Evolutionary conservation across 2,329 filamentous ascomycete genomes (phyloP).

Genomic region (Apiospora aurea): DNA sequence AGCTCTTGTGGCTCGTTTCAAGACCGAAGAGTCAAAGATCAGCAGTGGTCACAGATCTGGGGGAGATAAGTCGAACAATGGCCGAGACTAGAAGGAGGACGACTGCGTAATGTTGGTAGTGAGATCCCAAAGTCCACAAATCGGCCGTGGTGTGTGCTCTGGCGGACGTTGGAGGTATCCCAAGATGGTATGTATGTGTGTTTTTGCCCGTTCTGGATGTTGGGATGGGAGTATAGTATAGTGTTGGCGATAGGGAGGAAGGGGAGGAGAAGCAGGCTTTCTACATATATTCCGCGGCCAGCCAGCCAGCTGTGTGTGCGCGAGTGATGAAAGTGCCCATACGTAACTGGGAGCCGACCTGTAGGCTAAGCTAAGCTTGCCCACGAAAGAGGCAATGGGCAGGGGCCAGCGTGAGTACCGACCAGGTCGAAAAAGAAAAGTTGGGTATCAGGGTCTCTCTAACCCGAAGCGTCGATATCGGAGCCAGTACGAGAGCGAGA

Average conservation of each 20-base stretch:
- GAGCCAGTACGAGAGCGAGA: conserved; percentile 19
- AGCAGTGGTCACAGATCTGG: conserved; percentile 41
- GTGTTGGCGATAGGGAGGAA: conserved; percentile 18
- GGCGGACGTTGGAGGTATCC: conserved; percentile 3
- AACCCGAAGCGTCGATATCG: conserved; percentile 20
- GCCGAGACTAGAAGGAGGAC: conserved; percentile 28
- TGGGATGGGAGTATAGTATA: conserved; percentile 7
- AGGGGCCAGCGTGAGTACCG: conserved; percentile 21
- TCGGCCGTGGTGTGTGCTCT: conserved; percentile 18
- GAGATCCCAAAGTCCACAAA: conserved; percentile 21
- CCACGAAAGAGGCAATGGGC: conserved; percentile 10
- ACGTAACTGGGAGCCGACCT: conserved; percentile 20
- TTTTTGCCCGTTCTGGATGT: background rate
- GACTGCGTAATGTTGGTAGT: conserved; percentile 24
- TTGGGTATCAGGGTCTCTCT: conserved; percentile 23
- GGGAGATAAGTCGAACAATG: conserved; percentile 22
- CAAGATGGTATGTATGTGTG: background rate
- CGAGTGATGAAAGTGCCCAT: conserved; percentile 11
- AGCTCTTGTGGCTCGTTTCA: conserved; percentile 46
- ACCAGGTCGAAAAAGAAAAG: conserved; percentile 18
- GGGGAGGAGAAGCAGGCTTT: conserved; percentile 20
- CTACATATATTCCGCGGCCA: conserved; percentile 14
- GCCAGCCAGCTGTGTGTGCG: conserved; percentile 13
- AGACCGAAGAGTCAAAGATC: conserved; percentile 46
- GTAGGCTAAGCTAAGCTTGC: conserved; percentile 19